phyloP scores from a whole-genome alignment of 176 grass and related monocot genomes.

The Aegilops speltoides region DNA sequence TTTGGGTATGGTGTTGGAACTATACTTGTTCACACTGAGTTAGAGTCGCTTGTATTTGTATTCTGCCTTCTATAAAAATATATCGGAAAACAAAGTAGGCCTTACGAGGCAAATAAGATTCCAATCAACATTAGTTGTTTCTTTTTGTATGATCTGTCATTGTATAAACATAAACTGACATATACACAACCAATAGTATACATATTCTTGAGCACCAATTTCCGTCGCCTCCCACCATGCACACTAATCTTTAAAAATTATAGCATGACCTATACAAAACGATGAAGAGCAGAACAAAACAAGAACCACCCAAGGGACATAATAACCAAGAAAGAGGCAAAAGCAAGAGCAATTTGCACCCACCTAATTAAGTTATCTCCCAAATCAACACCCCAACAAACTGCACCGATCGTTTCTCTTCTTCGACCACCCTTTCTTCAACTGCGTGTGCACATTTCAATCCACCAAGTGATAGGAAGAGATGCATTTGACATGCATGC shows the following conservation, averaged over 20 bases:
- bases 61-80: no score
- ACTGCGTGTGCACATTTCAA: neutral
- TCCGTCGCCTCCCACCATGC: conserved; percentile 26
- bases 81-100: no score
- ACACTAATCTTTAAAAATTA: conserved; percentile 38
- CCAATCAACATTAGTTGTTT: neutral
- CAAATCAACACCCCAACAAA: conserved; percentile 14
- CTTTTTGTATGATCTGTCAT: neutral
- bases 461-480: neutral
- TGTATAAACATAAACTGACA: conserved; percentile 32
- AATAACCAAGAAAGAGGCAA: neutral
- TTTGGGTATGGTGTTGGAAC: no score
- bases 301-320: neutral
- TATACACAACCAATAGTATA: conserved; percentile 5
- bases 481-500: neutral
- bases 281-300: conserved; percentile 9
- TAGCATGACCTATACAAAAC: conserved; percentile 37
- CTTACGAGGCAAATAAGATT: neutral
- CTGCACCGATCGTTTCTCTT: neutral
- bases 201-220: conserved; percentile 29
- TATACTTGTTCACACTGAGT: no score
- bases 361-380: neutral
- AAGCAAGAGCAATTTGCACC: neutral
- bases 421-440: neutral
- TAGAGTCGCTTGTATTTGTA: no score